Conservation (phyloP, 2,329 filamentous ascomycete genomes). For the Scolecobasidium constrictum region DNA sequence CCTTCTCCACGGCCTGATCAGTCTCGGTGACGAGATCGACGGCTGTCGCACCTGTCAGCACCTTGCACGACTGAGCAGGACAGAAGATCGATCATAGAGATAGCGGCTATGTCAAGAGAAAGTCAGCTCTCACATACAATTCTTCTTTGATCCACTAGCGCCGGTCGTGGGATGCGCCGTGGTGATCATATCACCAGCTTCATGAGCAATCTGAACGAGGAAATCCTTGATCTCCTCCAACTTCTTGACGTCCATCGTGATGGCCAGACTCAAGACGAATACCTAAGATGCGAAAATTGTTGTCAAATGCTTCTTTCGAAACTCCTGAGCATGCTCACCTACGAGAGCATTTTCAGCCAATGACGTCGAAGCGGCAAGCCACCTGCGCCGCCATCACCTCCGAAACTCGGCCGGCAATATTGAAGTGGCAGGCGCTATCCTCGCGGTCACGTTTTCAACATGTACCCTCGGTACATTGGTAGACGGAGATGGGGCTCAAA, state of each 20-base stretch:
- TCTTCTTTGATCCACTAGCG: conserved; percentile 36
- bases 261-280: not conserved
- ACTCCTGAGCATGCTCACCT: no score
- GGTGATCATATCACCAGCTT: conserved; percentile 35
- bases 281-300: no score
- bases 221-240: conserved; percentile 39
- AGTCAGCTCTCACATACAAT: conserved; percentile 22
- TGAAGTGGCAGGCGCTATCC: no score
- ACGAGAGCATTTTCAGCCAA: not conserved
- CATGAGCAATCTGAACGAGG: conserved; percentile 32
- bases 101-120: not conserved
- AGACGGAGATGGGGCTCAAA: no score
- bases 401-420: not conserved
- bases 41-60: conserved; percentile 29
- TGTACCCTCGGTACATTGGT: not conserved
- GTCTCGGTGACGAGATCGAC: conserved; percentile 55
- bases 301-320: no score
- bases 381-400: not conserved
- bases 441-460: no score
- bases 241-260: conserved; percentile 56
- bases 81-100: not conserved
- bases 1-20: conserved; percentile 49
- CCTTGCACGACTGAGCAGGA: no score
- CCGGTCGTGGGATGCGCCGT: conserved; percentile 31
- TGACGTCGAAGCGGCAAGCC: not conserved